Evolutionary conservation across 2,329 filamentous ascomycete species (phyloP).

Genomic region (Pyricularia sp.): DNA sequence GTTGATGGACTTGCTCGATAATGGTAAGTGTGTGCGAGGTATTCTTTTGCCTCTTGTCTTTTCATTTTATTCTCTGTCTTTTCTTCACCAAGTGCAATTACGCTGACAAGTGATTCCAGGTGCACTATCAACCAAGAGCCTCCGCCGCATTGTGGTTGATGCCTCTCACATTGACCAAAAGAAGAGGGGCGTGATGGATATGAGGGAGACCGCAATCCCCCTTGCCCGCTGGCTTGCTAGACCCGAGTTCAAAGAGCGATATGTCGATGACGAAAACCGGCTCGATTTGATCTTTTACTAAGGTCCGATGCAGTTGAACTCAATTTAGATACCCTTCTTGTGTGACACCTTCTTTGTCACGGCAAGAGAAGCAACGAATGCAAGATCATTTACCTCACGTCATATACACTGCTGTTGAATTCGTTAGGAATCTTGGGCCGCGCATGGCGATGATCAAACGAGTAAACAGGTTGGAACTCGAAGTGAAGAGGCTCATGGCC

Average conservation of each 20-base stretch:
- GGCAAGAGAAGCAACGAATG: not conserved
- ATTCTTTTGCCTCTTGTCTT: not conserved
- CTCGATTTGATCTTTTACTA: constrained; percentile 55
- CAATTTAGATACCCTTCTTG: constrained; percentile 2
- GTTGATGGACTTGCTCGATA: constrained; percentile 68
- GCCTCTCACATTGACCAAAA: constrained; percentile 90
- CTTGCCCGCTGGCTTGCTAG: constrained; percentile 62
- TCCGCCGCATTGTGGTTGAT: constrained; percentile 77
- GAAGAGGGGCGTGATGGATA: constrained; percentile 85
- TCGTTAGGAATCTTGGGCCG: no score
- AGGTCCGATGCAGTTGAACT: constrained; percentile 8
- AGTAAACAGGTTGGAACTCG: no score
- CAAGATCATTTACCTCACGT: not conserved
- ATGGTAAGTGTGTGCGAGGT: constrained; percentile 39
- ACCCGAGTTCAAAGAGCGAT: constrained; percentile 53
- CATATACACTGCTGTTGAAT: no score
- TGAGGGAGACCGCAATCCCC: constrained; percentile 82
- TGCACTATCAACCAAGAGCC: constrained; percentile 53
- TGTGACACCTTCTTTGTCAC: not conserved
- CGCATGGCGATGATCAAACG: no score
- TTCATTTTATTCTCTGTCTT: not conserved
- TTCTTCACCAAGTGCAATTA: not conserved
- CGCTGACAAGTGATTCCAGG: constrained; percentile 26
- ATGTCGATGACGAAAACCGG: constrained; percentile 43
- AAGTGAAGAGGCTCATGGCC: no score